phyloP scores from a whole-genome alignment of 305 asterid genomes.

The Fraxinus sp. region DNA sequence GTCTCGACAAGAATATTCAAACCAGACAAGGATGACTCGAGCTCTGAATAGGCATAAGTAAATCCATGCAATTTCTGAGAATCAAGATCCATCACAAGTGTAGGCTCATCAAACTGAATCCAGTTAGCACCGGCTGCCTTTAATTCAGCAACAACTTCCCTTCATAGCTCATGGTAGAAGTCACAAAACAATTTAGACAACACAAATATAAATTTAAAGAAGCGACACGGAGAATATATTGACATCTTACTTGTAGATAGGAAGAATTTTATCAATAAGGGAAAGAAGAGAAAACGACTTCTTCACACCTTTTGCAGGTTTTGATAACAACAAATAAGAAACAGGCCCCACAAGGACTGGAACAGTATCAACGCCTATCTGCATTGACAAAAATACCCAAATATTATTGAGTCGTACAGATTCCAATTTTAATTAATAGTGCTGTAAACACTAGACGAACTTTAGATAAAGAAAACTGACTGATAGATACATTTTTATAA shows the following conservation, averaged over 20 bases:
- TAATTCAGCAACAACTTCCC: slow-evolving; percentile 57
- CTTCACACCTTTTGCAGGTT: slow-evolving; percentile 57
- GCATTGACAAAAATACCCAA: slow-evolving; percentile 23
- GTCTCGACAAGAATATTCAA: slow-evolving; percentile 59
- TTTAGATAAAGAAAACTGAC: background rate
- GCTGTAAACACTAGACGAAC: background rate
- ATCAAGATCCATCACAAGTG: slow-evolving; percentile 65
- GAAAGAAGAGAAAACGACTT: slow-evolving; percentile 57
- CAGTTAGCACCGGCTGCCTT: slow-evolving; percentile 67
- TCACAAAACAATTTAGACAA: slow-evolving; percentile 14
- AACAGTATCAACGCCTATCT: slow-evolving; percentile 63
- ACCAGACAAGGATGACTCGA: slow-evolving; percentile 48
- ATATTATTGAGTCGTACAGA: slow-evolving; percentile 1
- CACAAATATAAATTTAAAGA: background rate
- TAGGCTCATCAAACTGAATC: slow-evolving; percentile 75
- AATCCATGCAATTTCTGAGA: slow-evolving; percentile 47
- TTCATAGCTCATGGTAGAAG: slow-evolving; percentile 37
- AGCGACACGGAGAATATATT: slow-evolving; percentile 4
- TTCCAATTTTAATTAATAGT: background rate
- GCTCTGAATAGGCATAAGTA: slow-evolving; percentile 47
- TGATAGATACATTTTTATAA: background rate
- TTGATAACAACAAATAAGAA: slow-evolving; percentile 57
- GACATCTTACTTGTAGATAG: slow-evolving; percentile 58
- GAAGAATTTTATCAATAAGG: slow-evolving; percentile 57
- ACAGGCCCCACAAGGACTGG: slow-evolving; percentile 68